These are phyloP conservation scores for Penicillium verhagenii DNA, from an alignment of 495 filamentous ascomycete species.

Conservation along the genomic window DNA sequence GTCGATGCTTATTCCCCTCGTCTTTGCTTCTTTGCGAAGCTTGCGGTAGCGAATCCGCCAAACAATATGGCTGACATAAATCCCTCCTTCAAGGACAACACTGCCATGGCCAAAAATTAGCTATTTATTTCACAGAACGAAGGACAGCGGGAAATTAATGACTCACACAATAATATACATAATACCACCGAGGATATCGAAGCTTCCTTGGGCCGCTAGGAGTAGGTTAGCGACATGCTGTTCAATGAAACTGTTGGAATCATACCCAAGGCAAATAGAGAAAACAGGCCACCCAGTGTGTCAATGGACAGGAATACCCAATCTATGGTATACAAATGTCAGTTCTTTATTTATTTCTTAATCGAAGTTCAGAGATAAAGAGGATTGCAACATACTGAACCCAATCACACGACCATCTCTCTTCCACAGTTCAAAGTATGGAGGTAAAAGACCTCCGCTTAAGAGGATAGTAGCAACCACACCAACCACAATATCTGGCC, in stretches of 20 bases:
- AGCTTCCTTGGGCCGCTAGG: slow-evolving; percentile 62
- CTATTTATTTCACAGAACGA: background rate
- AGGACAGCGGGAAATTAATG: background rate
- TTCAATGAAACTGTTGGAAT: background rate
- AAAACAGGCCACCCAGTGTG: slow-evolving; percentile 71
- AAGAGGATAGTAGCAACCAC: slow-evolving; percentile 60
- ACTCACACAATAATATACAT: slow-evolving; percentile 67
- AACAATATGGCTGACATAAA: slow-evolving; percentile 65
- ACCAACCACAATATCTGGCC: slow-evolving; percentile 61
- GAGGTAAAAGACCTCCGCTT: slow-evolving; percentile 62
- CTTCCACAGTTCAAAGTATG: slow-evolving; percentile 73
- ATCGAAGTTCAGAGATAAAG: too few relatives aligned
- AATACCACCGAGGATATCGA: slow-evolving; percentile 67
- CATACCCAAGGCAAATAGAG: slow-evolving; percentile 66
- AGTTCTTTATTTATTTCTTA: too few relatives aligned
- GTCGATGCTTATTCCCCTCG: slow-evolving; percentile 58
- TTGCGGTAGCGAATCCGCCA: slow-evolving; percentile 66
- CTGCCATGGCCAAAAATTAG: slow-evolving; percentile 28
- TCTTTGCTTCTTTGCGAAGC: slow-evolving; percentile 56
- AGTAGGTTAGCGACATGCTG: slow-evolving; percentile 4
- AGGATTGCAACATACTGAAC: slow-evolving; percentile 49
- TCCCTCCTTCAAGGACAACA: slow-evolving; percentile 63
- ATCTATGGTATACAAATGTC: too few relatives aligned
- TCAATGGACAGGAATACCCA: slow-evolving; percentile 70
- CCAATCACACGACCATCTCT: slow-evolving; percentile 66